A percentile compares a stretch with the other conserved stretches of the same genome.
phyloP scores from a whole-genome alignment of 352 stramenopile species.

The Phytophthora constricta region DNA sequence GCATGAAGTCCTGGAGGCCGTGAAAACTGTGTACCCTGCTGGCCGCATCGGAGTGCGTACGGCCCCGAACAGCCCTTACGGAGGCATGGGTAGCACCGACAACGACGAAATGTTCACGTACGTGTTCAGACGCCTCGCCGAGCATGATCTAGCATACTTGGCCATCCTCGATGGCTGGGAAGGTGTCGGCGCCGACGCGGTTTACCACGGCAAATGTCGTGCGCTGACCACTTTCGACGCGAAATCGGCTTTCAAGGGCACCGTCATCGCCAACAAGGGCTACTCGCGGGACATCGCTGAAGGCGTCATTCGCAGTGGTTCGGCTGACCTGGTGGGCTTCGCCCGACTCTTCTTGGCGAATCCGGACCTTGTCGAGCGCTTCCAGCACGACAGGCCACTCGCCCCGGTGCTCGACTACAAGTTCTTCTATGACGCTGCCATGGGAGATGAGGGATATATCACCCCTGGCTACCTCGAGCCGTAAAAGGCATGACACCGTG shows the following conservation, averaged over 20 bases:
- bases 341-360: conserved; percentile 49
- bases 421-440: conserved; percentile 32
- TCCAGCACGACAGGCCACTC: conserved; percentile 31
- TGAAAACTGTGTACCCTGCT: conserved; percentile 36
- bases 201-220: conserved; percentile 41
- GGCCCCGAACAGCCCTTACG: conserved; percentile 34
- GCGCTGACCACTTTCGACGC: conserved; percentile 34
- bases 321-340: conserved; percentile 49
- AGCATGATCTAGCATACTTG: conserved; percentile 35
- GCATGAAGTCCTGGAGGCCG: conserved; percentile 58
- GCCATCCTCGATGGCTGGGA: conserved; percentile 39
- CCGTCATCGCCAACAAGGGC: conserved; percentile 37
- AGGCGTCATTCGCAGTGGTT: conserved; percentile 30
- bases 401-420: conserved; percentile 28
- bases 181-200: conserved; percentile 28
- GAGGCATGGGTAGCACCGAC: conserved; percentile 37
- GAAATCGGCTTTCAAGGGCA: conserved; percentile 38
- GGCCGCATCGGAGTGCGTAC: conserved; percentile 41
- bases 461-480: conserved; percentile 9
- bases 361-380: conserved; percentile 47
- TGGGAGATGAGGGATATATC: conserved; percentile 33
- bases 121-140: conserved; percentile 25
- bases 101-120: conserved; percentile 46
- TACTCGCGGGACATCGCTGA: conserved; percentile 42
- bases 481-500: too few relatives aligned